Evolutionary conservation across 176 grass and related monocot species (phyloP), one percentile per base, ranked within the genome.

Genomic region (Metroxylon sagu): DNA sequence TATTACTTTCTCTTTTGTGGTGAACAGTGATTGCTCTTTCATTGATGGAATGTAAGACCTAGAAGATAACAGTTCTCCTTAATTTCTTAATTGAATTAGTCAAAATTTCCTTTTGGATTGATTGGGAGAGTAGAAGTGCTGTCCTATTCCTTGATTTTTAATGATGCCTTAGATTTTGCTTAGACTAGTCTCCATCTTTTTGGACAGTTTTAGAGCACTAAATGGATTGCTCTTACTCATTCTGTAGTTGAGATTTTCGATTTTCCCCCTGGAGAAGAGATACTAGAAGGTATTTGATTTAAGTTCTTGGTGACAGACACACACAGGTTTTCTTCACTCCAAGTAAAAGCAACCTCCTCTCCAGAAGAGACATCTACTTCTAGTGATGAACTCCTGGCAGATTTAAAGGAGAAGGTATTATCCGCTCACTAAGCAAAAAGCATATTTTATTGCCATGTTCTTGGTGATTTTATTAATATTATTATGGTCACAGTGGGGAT

Each of bases 391-490:
- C 70, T 92, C 65, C 48, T 98, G 54, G 79, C 74, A 6, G 93
- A 98, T 65, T 78, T 98, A 31, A 98, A 91, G 25, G 81, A 59
- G 1, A 98, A 98, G 88, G 93, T 92, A 66, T 48, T 12, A 16
- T 5, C 48, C 18, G 8, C 7, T 49, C 77, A 39, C 14, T 39
- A 26, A 27, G 7, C 35, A 10, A 39, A 39, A 39, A 16, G 5
- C 4, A 7, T 57, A 26, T 61, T 48, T 5, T 25, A 66, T 49
- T 16, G 25, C 23, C 16, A 0, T 7, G 15, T 4, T 14, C 5
- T 35, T 30, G 21, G 19, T 4, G 19, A 2, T 14, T 48, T 67
- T 16, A 68, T 57, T 35, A 53, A 26, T 68, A 49, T 4, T 31
- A 62, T 69, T 29, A 17, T 62, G 64, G 43, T 35, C 48, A n/a